phyloP scores from a whole-genome alignment of 352 stramenopile species.

The Thraustotheca clavata region DNA sequence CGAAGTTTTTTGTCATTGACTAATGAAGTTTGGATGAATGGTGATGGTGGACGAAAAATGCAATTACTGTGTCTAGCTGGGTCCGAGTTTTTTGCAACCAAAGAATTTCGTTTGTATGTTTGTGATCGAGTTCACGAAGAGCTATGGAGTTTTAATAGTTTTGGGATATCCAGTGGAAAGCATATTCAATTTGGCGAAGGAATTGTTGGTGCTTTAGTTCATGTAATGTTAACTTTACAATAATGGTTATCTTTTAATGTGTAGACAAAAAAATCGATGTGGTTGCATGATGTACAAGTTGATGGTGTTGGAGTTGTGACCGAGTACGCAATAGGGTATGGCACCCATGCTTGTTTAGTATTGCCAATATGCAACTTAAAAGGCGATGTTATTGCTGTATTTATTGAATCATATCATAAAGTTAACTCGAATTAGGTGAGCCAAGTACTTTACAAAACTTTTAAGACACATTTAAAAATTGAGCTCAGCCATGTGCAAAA shows the following conservation, averaged over 20 bases:
- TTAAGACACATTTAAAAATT: conserved; percentile 28
- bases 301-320: background rate
- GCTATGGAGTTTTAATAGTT: conserved; percentile 60
- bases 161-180: conserved; percentile 61
- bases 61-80: conserved; percentile 67
- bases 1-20: background rate
- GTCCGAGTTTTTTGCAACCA: conserved; percentile 56
- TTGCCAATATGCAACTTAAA: conserved; percentile 59
- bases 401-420: conserved; percentile 28
- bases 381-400: conserved; percentile 54
- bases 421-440: background rate
- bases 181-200: conserved; percentile 63
- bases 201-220: conserved; percentile 65
- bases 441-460: background rate
- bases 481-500: conserved; percentile 44
- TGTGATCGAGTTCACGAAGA: conserved; percentile 66
- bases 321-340: background rate
- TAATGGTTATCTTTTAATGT: conserved; percentile 61
- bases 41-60: conserved; percentile 24
- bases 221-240: conserved; percentile 64
- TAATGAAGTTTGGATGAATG: background rate
- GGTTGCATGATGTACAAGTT: background rate
- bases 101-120: conserved; percentile 60
- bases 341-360: background rate
- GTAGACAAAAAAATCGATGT: background rate